Evolutionary conservation across 305 asterid genomes (phyloP), one percentile per base, ranked within the genome.

Genomic region (Fraxinus ornus): DNA sequence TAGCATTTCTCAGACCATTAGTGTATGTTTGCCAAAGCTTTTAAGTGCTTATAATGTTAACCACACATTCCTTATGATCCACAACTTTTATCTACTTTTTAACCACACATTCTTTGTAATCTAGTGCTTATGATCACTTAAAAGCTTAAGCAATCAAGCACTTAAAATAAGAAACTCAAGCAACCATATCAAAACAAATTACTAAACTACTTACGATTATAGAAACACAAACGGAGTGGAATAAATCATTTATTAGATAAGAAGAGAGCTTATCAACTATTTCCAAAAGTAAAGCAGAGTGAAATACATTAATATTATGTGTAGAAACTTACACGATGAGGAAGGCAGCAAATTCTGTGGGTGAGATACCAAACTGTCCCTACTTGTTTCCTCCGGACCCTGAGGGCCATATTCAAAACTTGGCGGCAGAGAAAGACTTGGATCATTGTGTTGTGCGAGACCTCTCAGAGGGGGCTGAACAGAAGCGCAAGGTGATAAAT

Each of bases 381-480:
- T 70, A 72, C 60, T 79, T 28, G 28, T 79, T 17, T 39, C 62
- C 26, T 81, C 66, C 9, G 15, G 79, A 32, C 60, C 83, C 62
- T 21, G 55, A 74, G 88, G 83, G 74, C 77, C 85, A 78, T 80
- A 79, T 30, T 85, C 75, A 12, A 75, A 78, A 55, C 81, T 85
- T 75, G 90, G 86, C 68, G 81, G 78, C 66, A 92, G 95, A 88
- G 93, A 85, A 87, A 35, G 86, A 66, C 86, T 85, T 49, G 89
- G 89, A 68, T 89, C 72, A 57, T 75, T 79, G 66, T 78, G 83
- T 26, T 81, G 78, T 39, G 82, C 19, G 9, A 84, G 86, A 74
- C 85, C 88, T 22, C 19, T 82, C 62, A 77, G 47, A 44, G 89
- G 90, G 77, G 90, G 86, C 70, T 52, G 73, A 55, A 15, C 41